Evolutionary conservation across 331 rosid genomes (phyloP).

Genomic region (Arachis monticola): DNA sequence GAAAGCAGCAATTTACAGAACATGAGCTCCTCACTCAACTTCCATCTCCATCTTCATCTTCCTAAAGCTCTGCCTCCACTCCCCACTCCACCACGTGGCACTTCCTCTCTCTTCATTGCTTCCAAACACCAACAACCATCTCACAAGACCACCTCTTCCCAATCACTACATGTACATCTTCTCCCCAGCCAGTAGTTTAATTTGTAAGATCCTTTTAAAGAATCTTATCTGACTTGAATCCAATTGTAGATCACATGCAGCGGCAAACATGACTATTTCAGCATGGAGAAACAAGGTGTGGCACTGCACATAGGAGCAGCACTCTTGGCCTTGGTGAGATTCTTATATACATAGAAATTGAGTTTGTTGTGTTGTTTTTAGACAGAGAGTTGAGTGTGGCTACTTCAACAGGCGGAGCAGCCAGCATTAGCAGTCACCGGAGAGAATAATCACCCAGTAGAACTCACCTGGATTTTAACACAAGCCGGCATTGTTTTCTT

Average conservation of each 20-base stretch:
- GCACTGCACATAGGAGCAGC: conserved; percentile 71
- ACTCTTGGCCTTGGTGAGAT: conserved; percentile 70
- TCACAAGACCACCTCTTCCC: conserved; percentile 22
- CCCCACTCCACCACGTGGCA: conserved; percentile 28
- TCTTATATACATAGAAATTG: background rate
- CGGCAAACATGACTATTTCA: conserved; percentile 45
- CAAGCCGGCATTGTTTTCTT: conserved; percentile 68
- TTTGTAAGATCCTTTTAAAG: background rate
- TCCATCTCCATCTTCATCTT: conserved; percentile 69
- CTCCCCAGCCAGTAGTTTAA: background rate
- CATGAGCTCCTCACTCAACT: conserved; percentile 70
- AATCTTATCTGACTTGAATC: conserved; percentile 20
- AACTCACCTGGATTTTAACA: conserved; percentile 53
- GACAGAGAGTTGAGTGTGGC: conserved; percentile 13
- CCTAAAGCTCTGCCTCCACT: conserved; percentile 85
- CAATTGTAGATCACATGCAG: conserved; percentile 54
- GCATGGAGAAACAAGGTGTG: conserved; percentile 56
- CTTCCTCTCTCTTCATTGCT: conserved; percentile 46
- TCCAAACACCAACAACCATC: conserved; percentile 39
- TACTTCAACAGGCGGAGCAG: conserved; percentile 58
- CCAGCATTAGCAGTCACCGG: conserved; percentile 87
- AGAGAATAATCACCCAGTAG: conserved; percentile 56
- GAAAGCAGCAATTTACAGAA: conserved; percentile 30
- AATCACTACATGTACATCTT: conserved; percentile 42
- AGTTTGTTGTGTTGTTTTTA: background rate